Percentiles rank a stretch among this genome's conserved stretches.
Evolutionary conservation across 371 early-diverging fungal species (phyloP).

Genomic region (Synchytrium microbalum): DNA sequence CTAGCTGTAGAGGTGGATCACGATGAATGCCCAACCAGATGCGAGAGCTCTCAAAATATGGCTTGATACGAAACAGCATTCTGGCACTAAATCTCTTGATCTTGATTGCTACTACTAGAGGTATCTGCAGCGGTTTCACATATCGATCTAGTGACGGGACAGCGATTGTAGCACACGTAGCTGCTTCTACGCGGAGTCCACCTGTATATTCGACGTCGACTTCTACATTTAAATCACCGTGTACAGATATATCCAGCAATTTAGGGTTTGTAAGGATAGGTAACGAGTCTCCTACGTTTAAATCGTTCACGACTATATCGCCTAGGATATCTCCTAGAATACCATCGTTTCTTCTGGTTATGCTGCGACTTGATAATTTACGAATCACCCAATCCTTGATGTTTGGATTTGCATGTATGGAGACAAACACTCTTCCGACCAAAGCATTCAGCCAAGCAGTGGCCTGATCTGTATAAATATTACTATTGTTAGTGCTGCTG

Average conservation of each 20-base stretch:
- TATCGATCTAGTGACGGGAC: conserved; percentile 24
- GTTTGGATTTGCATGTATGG: conserved; percentile 28
- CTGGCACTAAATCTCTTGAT: too few species aligned
- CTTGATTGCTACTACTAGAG: conserved; percentile 69
- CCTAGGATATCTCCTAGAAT: too few species aligned
- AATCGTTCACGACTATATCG: conserved; percentile 68
- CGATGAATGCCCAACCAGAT: too few species aligned
- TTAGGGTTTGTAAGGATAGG: conserved; percentile 74
- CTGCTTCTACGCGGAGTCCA: conserved; percentile 29
- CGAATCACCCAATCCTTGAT: conserved; percentile 30
- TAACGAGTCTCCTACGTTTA: conserved; percentile 67
- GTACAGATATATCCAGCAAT: conserved; percentile 52
- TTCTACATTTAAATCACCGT: conserved; percentile 68
- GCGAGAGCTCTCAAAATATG: too few species aligned
- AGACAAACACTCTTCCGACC: conserved; percentile 57
- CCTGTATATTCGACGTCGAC: conserved; percentile 67
- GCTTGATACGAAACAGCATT: too few species aligned
- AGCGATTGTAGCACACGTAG: conserved; percentile 29
- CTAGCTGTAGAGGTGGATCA: too few species aligned
- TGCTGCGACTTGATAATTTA: conserved; percentile 16
- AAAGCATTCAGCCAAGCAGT: conserved; percentile 81
- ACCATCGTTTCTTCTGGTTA: conserved; percentile 16
- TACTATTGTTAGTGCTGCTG: too few species aligned
- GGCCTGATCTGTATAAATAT: too few species aligned
- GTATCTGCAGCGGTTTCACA: conserved; percentile 61